Evolutionary conservation across 768 basidiomycete genomes (phyloP), one percentile per base, ranked within the genome.

Genomic region (Boletus sensibilis): DNA sequence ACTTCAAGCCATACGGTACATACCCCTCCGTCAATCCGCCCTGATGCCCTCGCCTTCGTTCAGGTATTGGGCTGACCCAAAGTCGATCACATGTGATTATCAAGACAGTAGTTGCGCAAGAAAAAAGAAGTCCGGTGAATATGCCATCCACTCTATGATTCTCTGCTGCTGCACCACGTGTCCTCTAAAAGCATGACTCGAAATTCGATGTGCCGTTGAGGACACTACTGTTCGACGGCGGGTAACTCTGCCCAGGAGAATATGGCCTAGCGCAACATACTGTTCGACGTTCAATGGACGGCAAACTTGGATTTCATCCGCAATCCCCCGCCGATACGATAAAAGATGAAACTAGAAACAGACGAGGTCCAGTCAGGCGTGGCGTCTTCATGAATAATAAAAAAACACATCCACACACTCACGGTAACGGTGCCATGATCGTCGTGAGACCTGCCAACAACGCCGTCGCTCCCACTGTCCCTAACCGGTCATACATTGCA

Each of bases 401-500:
- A 14, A 9, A 31, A 43, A 29, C 1, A 23, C 6, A 2, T 27
- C 3, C 11, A 2, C 14, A 38, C 1, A 74, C 83, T 65, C 53
- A 85, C 84, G 83, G 83, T 41, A 84, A 64, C 0, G 88, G 88
- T 1, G 81, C 79, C 78, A 86, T 81, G 18, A 86, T 44, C 3
- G 81, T 78, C 55, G 80, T 78, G 12, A 90, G 65, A 1, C 88
- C 87, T 1, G 83, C 88, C 18, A 90, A 64, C n/a, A 90, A 75
- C 14, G 85, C 87, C 0, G 84, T 86, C 1, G 86, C 88, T 0
- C 88, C 89, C 0, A 87, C 86, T 0, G 85, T 83, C 0, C 88
- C 87, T 6, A 91, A 67, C 5, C 70, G 61, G 12, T 68, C 56
- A 57, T 80, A 85, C 82, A 83, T 79, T 31, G 77, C 73, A 2